These are phyloP conservation scores for Suillus brevipes DNA, from an alignment of 768 basidiomycete genomes.

Conservation along the genomic window DNA sequence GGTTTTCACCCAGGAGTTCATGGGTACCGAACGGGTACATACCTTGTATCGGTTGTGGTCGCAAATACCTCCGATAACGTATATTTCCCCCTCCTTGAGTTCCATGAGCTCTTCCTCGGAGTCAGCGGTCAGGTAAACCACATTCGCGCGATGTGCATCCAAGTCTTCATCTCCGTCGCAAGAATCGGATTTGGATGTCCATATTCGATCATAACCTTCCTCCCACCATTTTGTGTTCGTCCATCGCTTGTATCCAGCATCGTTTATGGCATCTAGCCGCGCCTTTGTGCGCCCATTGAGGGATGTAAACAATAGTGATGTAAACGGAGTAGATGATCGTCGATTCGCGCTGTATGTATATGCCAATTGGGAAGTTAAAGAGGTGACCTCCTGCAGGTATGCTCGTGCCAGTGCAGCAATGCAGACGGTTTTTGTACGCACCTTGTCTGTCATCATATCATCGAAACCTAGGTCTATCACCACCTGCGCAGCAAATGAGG, in stretches of 20 bases:
- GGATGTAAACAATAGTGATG: conserved; percentile 75
- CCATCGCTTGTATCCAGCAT: conserved; percentile 81
- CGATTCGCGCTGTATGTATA: conserved; percentile 91
- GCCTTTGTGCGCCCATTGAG: conserved; percentile 68
- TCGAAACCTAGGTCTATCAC: conserved; percentile 92
- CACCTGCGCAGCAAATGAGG: conserved; percentile 59
- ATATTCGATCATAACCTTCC: conserved; percentile 70
- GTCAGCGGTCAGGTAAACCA: conserved; percentile 96
- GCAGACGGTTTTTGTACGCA: conserved; percentile 34
- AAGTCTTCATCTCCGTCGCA: conserved; percentile 10
- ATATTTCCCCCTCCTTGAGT: conserved; percentile 80
- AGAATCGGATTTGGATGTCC: conserved; percentile 38
- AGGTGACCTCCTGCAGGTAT: conserved; percentile 76
- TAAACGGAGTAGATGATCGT: conserved; percentile 65
- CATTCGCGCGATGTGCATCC: conserved; percentile 41
- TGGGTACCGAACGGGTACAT: conserved; percentile 3
- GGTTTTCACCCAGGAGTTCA: conserved; percentile 4
- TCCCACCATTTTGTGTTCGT: conserved; percentile 80
- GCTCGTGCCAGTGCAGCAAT: conserved; percentile 10
- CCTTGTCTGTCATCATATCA: conserved; percentile 90
- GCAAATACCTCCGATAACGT: conserved; percentile 93
- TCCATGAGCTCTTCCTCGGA: conserved; percentile 83
- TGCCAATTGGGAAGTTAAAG: conserved; percentile 86
- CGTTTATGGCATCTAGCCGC: conserved; percentile 62
- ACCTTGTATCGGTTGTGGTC: conserved; percentile 98